Evolutionary conservation across 371 early-diverging fungal genomes (phyloP).

Genomic region (Apophysomyces ossiformis): DNA sequence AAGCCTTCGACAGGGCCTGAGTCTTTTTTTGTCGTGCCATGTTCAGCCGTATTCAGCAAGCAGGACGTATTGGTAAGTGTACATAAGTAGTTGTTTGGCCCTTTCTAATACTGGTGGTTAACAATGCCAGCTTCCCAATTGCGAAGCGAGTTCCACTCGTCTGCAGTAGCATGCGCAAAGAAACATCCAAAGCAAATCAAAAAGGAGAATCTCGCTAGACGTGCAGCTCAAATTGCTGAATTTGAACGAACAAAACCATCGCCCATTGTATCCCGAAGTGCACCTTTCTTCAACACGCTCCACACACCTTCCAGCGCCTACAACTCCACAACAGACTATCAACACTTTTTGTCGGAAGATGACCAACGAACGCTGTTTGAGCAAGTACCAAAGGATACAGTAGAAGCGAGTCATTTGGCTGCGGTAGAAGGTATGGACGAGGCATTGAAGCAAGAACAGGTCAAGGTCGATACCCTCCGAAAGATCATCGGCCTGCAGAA

Average conservation of each 20-base stretch:
- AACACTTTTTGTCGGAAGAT: conserved; percentile 55
- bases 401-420: conserved; percentile 42
- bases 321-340: conserved; percentile 35
- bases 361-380: conserved; percentile 63
- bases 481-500: conserved; percentile 81
- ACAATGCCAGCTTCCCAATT: conserved; percentile 4
- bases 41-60: conserved; percentile 27
- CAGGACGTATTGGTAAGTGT: conserved; percentile 22
- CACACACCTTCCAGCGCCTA: conserved; percentile 53
- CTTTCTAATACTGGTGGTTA: no score
- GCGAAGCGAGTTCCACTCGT: conserved; percentile 44
- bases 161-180: conserved; percentile 41
- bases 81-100: no score
- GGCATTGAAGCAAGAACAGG: conserved; percentile 48
- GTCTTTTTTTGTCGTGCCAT: conserved; percentile 12
- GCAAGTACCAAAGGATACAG: conserved; percentile 58
- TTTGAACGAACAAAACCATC: conserved; percentile 54
- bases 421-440: conserved; percentile 47
- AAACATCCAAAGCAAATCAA: conserved; percentile 59
- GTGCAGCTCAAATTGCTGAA: conserved; percentile 43
- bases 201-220: conserved; percentile 55
- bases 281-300: conserved; percentile 46
- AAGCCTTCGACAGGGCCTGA: conserved; percentile 9
- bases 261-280: conserved; percentile 40
- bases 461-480: conserved; percentile 73